Base-by-base conservation (phyloP, 441 rosid species). In the Adansonia rubrostipa region DNA sequence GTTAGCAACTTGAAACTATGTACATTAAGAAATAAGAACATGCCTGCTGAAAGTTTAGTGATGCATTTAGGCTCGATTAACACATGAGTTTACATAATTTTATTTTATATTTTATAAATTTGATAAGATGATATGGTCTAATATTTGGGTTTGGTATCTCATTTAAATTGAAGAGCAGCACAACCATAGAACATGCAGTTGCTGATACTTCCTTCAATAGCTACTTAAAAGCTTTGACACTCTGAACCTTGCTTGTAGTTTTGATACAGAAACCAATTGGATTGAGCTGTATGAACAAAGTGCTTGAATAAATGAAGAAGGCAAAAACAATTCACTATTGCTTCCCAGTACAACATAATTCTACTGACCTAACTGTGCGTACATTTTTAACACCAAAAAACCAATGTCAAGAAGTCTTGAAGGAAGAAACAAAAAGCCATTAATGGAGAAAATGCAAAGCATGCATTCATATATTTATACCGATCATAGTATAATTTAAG, bases 301-400 rank as follows among this genome's bases (percentile, higher is more conserved):
- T 68, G 5, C 51, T 68, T 45, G 36, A 11, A 45, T 68, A 47
- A 68, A 68, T 68, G 72, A 68, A 68, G 72, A 7, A 3, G n/a
- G 14, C 40, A 68, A 68, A 36, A 36, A 5, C n/a, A 68, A 68
- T 47, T 45, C n/a, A 67, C 1, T 10, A 44, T 68, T n/a, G 2
- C 10, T 20, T 42, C 19, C 19, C n/a, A 13, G 5, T 10, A 11
- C 57, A 68, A 68, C 19, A 47, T 20, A 17, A 66, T 65, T 65
- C 45, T 14, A 42, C 22, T 7, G 24, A 42, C 50, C 13, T 9
- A 3, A 65, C 9, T 65, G 17, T 19, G 3, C 10, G 54, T 47
- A 22, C 15, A 45, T 20, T 68, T 62, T 20, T 47, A 47, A 47
- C 51, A 15, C 36, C 10, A 68, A 20, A 20, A 47, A 47, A 47